phyloP scores from a whole-genome alignment of 495 filamentous ascomycete genomes.

The Oleoguttula mirabilis region DNA sequence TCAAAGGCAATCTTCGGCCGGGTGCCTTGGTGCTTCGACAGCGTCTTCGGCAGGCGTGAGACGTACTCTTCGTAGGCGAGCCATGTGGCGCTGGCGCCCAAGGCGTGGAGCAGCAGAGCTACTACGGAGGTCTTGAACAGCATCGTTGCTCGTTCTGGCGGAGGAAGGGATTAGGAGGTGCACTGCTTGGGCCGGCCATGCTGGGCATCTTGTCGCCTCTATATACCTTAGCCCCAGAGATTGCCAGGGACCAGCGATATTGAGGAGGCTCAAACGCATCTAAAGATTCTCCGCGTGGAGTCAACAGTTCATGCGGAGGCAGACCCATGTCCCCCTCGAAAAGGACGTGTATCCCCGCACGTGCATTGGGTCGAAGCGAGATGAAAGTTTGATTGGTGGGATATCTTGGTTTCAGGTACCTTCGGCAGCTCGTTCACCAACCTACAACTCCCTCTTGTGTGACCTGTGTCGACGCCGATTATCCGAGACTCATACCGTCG shows the following conservation, averaged over 20 bases:
- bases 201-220: neutral
- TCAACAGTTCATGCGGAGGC: neutral
- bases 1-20: slow-evolving; percentile 3
- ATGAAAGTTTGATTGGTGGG: neutral
- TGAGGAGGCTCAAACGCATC: neutral
- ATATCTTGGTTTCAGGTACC: neutral
- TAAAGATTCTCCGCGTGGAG: slow-evolving; percentile 7
- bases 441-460: neutral
- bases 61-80: slow-evolving; percentile 13
- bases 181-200: neutral
- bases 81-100: slow-evolving; percentile 11
- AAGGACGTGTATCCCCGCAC: neutral
- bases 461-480: neutral
- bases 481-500: too few species aligned
- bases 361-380: neutral
- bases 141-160: slow-evolving; percentile 1
- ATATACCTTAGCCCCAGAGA: slow-evolving; percentile 2
- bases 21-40: slow-evolving; percentile 1
- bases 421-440: neutral
- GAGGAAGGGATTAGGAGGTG: neutral
- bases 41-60: neutral
- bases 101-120: slow-evolving; percentile 2
- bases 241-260: neutral
- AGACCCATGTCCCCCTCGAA: neutral
- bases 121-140: slow-evolving; percentile 1